These are phyloP conservation scores for Leccinum subrobustum DNA, from an alignment of 1,284 basidiomycete genomes.

Conservation along the genomic window DNA sequence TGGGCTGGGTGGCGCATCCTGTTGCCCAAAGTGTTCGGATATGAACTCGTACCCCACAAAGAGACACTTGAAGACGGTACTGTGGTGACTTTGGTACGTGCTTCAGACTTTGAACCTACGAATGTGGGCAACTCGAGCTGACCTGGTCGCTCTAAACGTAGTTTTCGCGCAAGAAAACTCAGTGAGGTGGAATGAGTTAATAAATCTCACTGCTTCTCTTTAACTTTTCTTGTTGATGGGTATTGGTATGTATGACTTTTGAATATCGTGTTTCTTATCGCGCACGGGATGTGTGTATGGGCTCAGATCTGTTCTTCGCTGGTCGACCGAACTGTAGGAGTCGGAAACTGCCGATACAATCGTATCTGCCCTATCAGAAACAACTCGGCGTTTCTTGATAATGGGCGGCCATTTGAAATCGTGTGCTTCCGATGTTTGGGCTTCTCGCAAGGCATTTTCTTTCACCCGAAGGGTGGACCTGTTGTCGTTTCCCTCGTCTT, in stretches of 20 bases:
- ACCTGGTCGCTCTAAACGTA: background rate
- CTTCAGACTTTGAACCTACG: background rate
- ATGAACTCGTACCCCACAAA: conserved; percentile 47
- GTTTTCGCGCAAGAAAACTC: conserved; percentile 22
- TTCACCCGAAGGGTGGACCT: background rate
- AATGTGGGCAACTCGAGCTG: background rate
- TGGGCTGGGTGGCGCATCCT: conserved; percentile 55
- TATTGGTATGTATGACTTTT: background rate
- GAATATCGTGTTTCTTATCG: background rate
- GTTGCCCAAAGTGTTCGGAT: conserved; percentile 49
- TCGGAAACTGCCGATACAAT: background rate
- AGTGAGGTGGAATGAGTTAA: background rate
- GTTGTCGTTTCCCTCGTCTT: conserved; percentile 1
- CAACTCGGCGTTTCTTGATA: background rate
- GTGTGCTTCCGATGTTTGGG: background rate
- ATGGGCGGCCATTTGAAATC: conserved; percentile 1
- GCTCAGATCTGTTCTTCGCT: background rate
- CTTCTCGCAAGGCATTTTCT: background rate
- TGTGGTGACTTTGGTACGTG: conserved; percentile 50
- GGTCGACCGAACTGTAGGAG: background rate
- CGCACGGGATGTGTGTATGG: background rate
- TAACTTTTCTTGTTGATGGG: background rate
- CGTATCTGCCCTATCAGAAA: background rate
- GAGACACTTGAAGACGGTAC: conserved; percentile 54
- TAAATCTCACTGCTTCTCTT: background rate